These are phyloP conservation scores for Eutrema japonicum DNA, from an alignment of 345 rosid species.

Conservation along the genomic window DNA sequence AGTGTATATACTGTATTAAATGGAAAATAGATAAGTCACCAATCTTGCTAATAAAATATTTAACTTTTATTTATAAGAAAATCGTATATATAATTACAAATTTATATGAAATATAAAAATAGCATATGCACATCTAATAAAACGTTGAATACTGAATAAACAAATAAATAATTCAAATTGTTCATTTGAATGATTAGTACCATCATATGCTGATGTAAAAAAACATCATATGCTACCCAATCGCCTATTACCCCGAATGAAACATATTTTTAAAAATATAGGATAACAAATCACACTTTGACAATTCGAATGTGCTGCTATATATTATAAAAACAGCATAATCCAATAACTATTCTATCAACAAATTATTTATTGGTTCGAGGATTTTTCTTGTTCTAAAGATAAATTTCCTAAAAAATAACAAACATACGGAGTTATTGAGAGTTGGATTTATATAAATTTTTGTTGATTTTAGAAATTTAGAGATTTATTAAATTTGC, in stretches of 20 bases:
- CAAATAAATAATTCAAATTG: neutral
- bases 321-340: constrained; percentile 21
- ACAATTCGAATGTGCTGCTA: constrained; percentile 12
- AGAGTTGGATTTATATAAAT: no score
- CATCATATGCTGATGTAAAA: constrained; percentile 34
- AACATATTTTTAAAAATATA: neutral
- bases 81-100: neutral
- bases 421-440: no score
- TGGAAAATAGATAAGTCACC: neutral
- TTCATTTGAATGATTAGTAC: constrained; percentile 30
- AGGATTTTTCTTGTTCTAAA: no score
- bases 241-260: constrained; percentile 16
- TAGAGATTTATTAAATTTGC: no score
- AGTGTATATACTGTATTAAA: neutral
- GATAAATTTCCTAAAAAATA: no score
- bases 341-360: constrained; percentile 2
- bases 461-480: no score
- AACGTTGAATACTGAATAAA: constrained; percentile 23
- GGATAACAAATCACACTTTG: constrained; percentile 31
- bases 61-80: neutral
- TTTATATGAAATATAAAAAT: neutral
- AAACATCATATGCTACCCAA: constrained; percentile 25
- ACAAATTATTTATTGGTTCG: neutral
- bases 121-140: constrained; percentile 6
- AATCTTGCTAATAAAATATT: neutral